These are phyloP conservation scores for Phytophthora podocarpi DNA, from an alignment of 352 stramenopile genomes.

Conservation along the genomic window DNA sequence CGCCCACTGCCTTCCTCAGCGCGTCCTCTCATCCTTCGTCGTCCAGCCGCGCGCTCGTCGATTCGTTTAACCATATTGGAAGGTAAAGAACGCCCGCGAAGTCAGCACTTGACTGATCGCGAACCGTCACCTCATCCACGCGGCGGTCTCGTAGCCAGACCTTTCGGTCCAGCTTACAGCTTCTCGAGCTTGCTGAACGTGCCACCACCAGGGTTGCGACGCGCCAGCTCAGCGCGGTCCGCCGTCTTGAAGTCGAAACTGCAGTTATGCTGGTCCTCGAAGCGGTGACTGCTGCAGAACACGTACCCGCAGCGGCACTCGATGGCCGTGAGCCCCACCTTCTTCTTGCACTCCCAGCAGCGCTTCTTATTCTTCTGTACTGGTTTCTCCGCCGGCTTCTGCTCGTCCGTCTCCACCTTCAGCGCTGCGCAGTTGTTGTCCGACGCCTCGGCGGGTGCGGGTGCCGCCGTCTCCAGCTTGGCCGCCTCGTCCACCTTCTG, in stretches of 20 bases:
- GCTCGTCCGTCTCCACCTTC: slow-evolving; percentile 23
- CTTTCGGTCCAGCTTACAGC: slow-evolving; percentile 44
- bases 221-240: slow-evolving; percentile 75
- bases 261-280: slow-evolving; percentile 88
- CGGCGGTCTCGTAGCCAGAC: not conserved
- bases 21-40: slow-evolving; percentile 13
- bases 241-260: slow-evolving; percentile 86
- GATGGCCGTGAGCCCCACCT: slow-evolving; percentile 89
- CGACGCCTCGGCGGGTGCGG: not conserved
- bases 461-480: not conserved
- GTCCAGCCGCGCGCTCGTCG: slow-evolving; percentile 1
- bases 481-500: slow-evolving; percentile 28
- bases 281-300: slow-evolving; percentile 88
- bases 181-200: slow-evolving; percentile 89
- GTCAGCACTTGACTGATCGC: slow-evolving; percentile 30
- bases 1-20: not conserved
- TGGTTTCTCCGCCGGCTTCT: slow-evolving; percentile 30
- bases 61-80: not conserved
- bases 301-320: slow-evolving; percentile 90
- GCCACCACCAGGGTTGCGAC: slow-evolving; percentile 80
- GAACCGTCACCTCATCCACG: not conserved
- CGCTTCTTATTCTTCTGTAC: slow-evolving; percentile 92
- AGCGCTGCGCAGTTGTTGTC: slow-evolving; percentile 20
- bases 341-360: slow-evolving; percentile 93
- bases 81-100: slow-evolving; percentile 1